Evolutionary conservation across 495 filamentous ascomycete species (phyloP).

Genomic region (Podospora conica): DNA sequence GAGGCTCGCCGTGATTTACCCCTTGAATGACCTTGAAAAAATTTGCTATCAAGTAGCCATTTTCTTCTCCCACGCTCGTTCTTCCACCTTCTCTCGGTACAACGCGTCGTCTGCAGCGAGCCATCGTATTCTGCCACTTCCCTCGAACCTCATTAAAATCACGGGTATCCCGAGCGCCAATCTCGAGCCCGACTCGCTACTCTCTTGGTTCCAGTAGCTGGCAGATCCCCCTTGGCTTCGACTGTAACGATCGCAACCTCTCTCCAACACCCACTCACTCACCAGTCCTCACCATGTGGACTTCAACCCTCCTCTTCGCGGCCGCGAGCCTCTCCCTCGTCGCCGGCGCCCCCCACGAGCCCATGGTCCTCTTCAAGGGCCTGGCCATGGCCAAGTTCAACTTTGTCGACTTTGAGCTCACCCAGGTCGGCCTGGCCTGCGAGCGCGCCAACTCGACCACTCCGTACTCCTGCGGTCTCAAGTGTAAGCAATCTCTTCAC

Average conservation of each 20-base stretch:
- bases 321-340: not conserved
- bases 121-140: not conserved
- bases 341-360: not conserved
- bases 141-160: not conserved
- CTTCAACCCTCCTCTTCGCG: not conserved
- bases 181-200: not conserved
- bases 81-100: not conserved
- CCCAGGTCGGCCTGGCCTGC: constrained; percentile 22
- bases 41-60: not conserved
- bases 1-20: not conserved
- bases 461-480: constrained; percentile 18
- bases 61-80: not conserved
- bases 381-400: constrained; percentile 17
- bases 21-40: not conserved
- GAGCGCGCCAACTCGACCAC: constrained; percentile 1
- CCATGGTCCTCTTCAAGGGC: not conserved
- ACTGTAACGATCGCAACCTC: not conserved
- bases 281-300: not conserved
- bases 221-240: not conserved
- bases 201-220: not conserved
- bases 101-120: not conserved
- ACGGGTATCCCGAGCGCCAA: not conserved
- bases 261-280: not conserved
- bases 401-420: constrained; percentile 21
- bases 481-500: constrained; percentile 16